Conservation (phyloP, 2,329 filamentous ascomycete genomes). For the Aschersonia sp. region DNA sequence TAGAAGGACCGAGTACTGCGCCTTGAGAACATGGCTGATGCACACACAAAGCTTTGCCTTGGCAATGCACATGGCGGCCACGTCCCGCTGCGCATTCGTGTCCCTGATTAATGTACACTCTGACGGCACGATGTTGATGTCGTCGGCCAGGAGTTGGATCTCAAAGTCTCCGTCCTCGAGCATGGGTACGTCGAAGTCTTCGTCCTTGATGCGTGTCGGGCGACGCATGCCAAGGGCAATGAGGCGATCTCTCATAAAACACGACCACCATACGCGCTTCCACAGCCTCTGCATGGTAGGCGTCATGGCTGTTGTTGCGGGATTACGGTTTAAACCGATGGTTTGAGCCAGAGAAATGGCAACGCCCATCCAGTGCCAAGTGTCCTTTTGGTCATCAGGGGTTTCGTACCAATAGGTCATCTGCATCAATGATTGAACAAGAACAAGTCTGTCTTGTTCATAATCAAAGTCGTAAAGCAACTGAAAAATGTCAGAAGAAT, state of each 20-base stretch:
- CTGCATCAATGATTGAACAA: conserved; percentile 77
- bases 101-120: conserved; percentile 62
- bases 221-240: conserved; percentile 89
- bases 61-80: conserved; percentile 81
- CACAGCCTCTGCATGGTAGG: conserved; percentile 63
- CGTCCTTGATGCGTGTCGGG: conserved; percentile 81
- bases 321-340: conserved; percentile 82
- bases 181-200: conserved; percentile 91
- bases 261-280: conserved; percentile 98
- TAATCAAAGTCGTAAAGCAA: conserved; percentile 92
- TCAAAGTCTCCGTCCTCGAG: conserved; percentile 76
- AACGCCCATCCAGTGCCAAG: conserved; percentile 98
- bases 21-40: conserved; percentile 77
- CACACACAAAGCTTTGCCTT: conserved; percentile 83
- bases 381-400: conserved; percentile 92
- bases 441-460: conserved; percentile 73
- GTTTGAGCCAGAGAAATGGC: conserved; percentile 87
- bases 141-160: conserved; percentile 50
- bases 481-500: conserved; percentile 22
- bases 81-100: conserved; percentile 55
- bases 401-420: conserved; percentile 99
- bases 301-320: conserved; percentile 61
- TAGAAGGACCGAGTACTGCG: conserved; percentile 85
- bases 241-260: conserved; percentile 85
- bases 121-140: conserved; percentile 51